Evolutionary conservation across 1,284 basidiomycete genomes (phyloP), one percentile per base, ranked within the genome.

Genomic region (Wallemia mellicola): DNA sequence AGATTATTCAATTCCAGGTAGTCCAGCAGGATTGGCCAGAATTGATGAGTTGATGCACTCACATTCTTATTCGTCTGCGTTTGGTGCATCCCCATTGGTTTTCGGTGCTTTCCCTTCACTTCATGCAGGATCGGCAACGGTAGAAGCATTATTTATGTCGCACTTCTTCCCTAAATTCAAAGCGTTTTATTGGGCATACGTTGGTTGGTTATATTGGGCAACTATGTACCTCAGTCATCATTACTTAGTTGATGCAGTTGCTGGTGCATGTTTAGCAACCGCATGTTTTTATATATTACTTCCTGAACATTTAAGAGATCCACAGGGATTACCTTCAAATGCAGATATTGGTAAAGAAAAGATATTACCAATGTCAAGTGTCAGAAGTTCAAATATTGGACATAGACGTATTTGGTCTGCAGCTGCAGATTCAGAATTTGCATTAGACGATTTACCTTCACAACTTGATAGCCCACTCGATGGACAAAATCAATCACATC

Each of bases 161-260:
- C 89, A 98, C 72, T 96, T 96, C 72, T 98, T 96, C 79, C 86
- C 87, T 0, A 73, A 75, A 63, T 76, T 76, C 65, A 69, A 68
- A 61, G 65, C 71, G 1, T 78, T 77, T 63, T 81, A 82, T 61
- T 96, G 88, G 87, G 73, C 71, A 0, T 96, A 98, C 70, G 80
- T 80, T 1, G 80, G 78, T n/a, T 73, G 87, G 28, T 77, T 98
- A 1, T 98, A 94, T 71, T 96, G 91, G 92, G 82, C 85, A 25
- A 98, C 92, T 28, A 98, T 98, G 92, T 94, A 94, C 73, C 80
- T 92, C 65, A 87, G 85, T 2, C 89, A 94, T 69, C 88, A 96
- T 73, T 98, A 96, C 74, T 80, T 96, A 65, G 87, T 98, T 71
- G 94, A 98, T 67, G 82, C 96, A 64, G 86, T 91, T 32, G 86